Base-by-base conservation (phyloP, 768 basidiomycete species). In the Filobasidium wieringae region DNA sequence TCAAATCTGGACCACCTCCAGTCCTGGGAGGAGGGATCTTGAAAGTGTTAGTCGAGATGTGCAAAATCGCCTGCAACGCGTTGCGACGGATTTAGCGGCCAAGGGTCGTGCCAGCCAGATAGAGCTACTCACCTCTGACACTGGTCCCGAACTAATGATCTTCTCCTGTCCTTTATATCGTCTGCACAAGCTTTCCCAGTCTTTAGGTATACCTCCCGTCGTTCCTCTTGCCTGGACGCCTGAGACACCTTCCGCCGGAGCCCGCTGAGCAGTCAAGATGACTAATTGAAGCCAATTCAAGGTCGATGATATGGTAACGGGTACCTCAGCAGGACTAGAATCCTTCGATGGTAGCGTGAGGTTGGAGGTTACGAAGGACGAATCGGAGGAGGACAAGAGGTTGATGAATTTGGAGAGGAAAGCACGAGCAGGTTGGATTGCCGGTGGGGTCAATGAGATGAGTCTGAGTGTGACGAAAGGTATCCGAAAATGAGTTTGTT, bases 201-300 rank as follows among this genome's bases (percentile, higher is more conserved):
- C 74, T 47, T 63, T 67, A 2, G 58, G 53, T 39, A 67, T 60
- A n/a, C 68, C 58, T 79, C 84, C 74, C 85, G 87, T 52, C 84
- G 79, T 77, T 80, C 82, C 29, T 78, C 78, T 84, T 66, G 83
- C 88, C 66, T 82, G 82, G 17, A 87, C 84, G 2, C 86, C 87
- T 57, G 86, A 82, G 4, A 84, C 84, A 12, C 67, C 70, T 40
- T 58, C 53, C n/a, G 65, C 64, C 19, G 69, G 66, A 19, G 72
- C 72, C 24, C 88, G 81, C 69, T 96, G 93, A 63, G 87, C 88
- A n/a, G 85, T 85, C 53, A 85, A 71, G 11, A 96, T 81, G 0
- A 87, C 88, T 54, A 97, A 80, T 67, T 99, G 95, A 1, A 85
- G 78, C 72, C 93, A 96, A 69, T 95, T 99, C 59, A 95, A 77